Evolutionary conservation across 345 rosid genomes (phyloP).

Genomic region (Lumnitzera racemosa): DNA sequence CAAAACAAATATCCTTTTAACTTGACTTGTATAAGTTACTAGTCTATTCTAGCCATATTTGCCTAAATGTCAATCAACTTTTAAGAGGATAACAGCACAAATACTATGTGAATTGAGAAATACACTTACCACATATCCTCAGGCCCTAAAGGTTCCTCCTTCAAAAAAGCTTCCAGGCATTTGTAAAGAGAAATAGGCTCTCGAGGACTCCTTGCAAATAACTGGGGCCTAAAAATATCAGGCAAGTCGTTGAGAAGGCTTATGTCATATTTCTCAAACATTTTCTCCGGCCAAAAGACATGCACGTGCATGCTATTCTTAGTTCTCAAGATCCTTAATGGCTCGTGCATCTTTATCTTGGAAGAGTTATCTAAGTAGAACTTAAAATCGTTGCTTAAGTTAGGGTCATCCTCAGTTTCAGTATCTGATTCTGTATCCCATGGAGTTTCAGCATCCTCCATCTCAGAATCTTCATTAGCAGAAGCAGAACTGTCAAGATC

Average conservation of each 20-base stretch:
- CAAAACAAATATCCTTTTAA: no score
- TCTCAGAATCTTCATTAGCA: constrained; percentile 27
- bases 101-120: background rate
- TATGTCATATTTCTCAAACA: constrained; percentile 35
- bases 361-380: constrained; percentile 17
- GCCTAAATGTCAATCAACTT: background rate
- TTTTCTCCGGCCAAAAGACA: constrained; percentile 41
- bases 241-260: constrained; percentile 35
- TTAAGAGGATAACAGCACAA: background rate
- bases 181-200: constrained; percentile 52
- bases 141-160: constrained; percentile 69
- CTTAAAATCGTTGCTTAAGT: constrained; percentile 22
- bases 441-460: constrained; percentile 28
- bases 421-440: constrained; percentile 18
- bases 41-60: no score
- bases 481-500: constrained; percentile 17
- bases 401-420: constrained; percentile 24
- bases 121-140: constrained; percentile 71
- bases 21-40: no score
- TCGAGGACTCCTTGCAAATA: constrained; percentile 32
- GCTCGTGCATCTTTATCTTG: constrained; percentile 26
- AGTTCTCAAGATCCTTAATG: constrained; percentile 10
- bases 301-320: constrained; percentile 20
- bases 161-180: constrained; percentile 69
- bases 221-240: constrained; percentile 43